phyloP scores from a whole-genome alignment of 306 rosid species.

The Glycyrrhiza uralensis region DNA sequence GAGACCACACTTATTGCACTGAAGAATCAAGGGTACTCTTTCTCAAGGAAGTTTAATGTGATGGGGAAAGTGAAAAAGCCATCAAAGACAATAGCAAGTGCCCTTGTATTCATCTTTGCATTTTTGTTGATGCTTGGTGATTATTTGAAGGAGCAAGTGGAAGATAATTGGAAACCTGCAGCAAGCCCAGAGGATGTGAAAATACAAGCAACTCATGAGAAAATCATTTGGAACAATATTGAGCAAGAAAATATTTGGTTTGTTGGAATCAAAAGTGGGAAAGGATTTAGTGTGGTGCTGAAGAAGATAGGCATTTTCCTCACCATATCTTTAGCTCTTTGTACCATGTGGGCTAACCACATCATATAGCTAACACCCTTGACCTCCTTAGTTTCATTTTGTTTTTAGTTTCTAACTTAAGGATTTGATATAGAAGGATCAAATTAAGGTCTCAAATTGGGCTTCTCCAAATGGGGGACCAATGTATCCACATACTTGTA shows the following conservation, averaged over 20 bases:
- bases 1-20: neutral
- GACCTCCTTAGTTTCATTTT: conserved; percentile 29
- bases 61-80: conserved; percentile 35
- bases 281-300: conserved; percentile 44
- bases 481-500: conserved; percentile 33
- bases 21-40: conserved; percentile 20
- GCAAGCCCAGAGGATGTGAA: neutral
- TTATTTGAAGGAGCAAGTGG: conserved; percentile 34
- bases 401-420: conserved; percentile 40
- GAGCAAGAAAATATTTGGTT: conserved; percentile 31
- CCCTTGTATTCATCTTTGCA: conserved; percentile 35
- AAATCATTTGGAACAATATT: conserved; percentile 4
- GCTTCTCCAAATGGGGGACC: conserved; percentile 35
- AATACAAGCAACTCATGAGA: conserved; percentile 3
- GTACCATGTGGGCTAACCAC: conserved; percentile 82
- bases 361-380: conserved; percentile 38
- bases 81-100: conserved; percentile 42
- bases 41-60: conserved; percentile 25
- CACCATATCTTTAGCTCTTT: conserved; percentile 70
- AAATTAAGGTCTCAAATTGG: conserved; percentile 14
- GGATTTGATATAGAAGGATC: conserved; percentile 32
- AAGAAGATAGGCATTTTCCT: conserved; percentile 74
- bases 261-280: conserved; percentile 46
- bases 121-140: conserved; percentile 44
- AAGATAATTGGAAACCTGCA: conserved; percentile 22